A percentile compares a stretch with the other conserved stretches of the same genome.
Evolutionary conservation across 1,139 yeast species (phyloP).

Genomic region (Wickerhamomyces sp.): DNA sequence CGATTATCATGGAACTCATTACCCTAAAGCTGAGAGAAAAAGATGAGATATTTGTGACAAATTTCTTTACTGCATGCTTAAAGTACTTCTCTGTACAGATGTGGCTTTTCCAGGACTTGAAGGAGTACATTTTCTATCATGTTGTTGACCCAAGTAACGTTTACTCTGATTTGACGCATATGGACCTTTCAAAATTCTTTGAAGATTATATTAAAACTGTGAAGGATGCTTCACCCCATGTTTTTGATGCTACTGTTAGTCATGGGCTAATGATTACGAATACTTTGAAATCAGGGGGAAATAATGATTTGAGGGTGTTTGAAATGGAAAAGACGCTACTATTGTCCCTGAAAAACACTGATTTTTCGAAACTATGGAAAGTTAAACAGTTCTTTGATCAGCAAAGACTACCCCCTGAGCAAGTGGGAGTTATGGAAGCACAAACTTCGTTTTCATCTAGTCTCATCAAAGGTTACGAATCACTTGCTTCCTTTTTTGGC

Average conservation of each 20-base stretch:
- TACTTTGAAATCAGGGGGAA: background rate
- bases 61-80: slow-evolving; percentile 1
- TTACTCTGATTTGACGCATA: slow-evolving; percentile 6
- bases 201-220: background rate
- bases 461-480: background rate
- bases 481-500: background rate
- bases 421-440: too few species aligned
- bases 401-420: too few species aligned
- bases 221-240: background rate
- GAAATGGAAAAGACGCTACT: background rate
- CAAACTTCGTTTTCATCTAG: background rate
- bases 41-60: background rate
- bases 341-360: background rate
- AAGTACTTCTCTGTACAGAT: background rate
- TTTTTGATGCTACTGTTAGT: background rate
- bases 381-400: background rate
- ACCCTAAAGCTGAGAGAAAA: slow-evolving; percentile 5
- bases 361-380: background rate
- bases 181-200: slow-evolving; percentile 5
- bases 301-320: background rate
- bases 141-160: slow-evolving; percentile 16
- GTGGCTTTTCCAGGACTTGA: slow-evolving; percentile 7
- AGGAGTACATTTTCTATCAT: slow-evolving; percentile 18
- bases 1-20: slow-evolving; percentile 3
- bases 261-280: slow-evolving; percentile 3